Conservation (phyloP, 257 asterid species). For the Solanum raphanifolium region DNA sequence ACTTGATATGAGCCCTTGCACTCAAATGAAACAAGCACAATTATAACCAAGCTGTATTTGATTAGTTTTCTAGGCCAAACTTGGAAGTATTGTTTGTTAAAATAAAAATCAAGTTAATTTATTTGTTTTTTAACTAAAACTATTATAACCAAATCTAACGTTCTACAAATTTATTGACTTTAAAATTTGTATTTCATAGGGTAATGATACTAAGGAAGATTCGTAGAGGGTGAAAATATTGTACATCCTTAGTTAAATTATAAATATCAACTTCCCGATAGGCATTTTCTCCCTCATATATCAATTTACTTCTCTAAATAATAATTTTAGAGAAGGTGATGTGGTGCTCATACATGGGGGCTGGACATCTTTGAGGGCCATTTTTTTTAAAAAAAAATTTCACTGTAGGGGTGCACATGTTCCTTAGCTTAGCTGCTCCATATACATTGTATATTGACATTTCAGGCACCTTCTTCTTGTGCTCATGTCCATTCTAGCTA, state of each 20-base stretch:
- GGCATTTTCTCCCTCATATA: background rate
- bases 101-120: background rate
- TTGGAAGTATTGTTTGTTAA: background rate
- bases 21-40: background rate
- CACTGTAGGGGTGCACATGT: constrained; percentile 52
- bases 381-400: constrained; percentile 13
- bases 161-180: background rate
- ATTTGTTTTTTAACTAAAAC: background rate
- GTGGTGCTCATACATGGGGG: constrained; percentile 42
- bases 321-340: constrained; percentile 2
- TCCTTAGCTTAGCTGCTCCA: constrained; percentile 37
- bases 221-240: background rate
- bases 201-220: background rate
- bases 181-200: background rate
- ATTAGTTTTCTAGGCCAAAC: background rate
- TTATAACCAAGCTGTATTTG: background rate
- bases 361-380: constrained; percentile 57
- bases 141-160: background rate
- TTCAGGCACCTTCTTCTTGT: constrained; percentile 12
- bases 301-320: background rate
- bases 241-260: background rate
- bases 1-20: background rate
- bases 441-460: constrained; percentile 21
- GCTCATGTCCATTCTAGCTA: background rate
- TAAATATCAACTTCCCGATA: background rate